Evolutionary conservation across 345 rosid species (phyloP), one percentile per base, ranked within the genome.

Genomic region (Streptanthus diversifolius): DNA sequence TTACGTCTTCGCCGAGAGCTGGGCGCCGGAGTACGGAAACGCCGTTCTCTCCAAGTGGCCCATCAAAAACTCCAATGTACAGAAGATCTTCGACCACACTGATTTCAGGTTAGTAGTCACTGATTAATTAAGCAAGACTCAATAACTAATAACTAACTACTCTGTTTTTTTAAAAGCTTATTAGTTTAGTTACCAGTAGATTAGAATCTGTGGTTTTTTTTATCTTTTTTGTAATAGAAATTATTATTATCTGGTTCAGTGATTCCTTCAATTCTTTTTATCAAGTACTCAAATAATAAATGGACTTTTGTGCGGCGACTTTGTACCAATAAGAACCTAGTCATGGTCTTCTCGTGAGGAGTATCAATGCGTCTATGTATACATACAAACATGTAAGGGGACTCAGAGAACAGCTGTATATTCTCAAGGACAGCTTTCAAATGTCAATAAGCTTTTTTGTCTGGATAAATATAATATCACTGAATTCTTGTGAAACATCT

Each of bases 1-100:
- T 27, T 91, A 91, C 62, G 95, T 84, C 10, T 93, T 91, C 79
- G 98, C 98, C 7, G 98, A 93, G 80, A 91, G 97, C 78, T 93
- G 98, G 98, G 98, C 98, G 45, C 98, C 98, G 22, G 97, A 93
- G 77, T 93, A 91, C 72, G 98, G 98, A 9, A 93, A 93, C 82
- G 97, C 98, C 49, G 75, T 93, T 25, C 78, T 91, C 37, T 93
- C 98, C 5, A 86, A 78, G 77, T 93, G 96, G 96, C 97, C 97
- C 52, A 93, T 93, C 57, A 84, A 85, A 81, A 70, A 61, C 33
- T 89, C 82, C 83, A 77, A 65, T 68, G 90, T 87, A 12, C 96
- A 85, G 36, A 91, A 85, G 66, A 91, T 93, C 80, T 88, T 89
- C 76, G 97, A 93, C 75, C 89, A 93, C 75, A 58, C 90, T 19